Conservation (phyloP, 768 basidiomycete genomes). For the Russula emetica region DNA sequence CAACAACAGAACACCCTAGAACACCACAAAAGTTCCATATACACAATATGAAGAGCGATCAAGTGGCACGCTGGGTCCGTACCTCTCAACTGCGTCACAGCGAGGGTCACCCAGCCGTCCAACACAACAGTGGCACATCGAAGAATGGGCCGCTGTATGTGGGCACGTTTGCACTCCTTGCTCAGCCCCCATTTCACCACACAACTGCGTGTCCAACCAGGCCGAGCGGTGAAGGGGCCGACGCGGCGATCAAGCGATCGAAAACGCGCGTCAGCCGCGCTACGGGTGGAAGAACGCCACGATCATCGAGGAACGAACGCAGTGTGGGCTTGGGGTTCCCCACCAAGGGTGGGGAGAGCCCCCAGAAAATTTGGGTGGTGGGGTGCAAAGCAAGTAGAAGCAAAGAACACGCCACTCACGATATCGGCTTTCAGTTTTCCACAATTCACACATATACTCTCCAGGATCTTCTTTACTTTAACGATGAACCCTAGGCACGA, state of each 20-base stretch:
- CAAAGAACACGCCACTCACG: constrained; percentile 79
- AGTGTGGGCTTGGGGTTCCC: constrained; percentile 94
- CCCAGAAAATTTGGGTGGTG: constrained; percentile 96
- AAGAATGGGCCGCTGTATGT: constrained; percentile 33
- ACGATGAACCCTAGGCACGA: constrained; percentile 74
- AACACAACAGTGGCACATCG: constrained; percentile 41
- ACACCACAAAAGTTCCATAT: constrained; percentile 25
- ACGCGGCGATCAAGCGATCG: constrained; percentile 93
- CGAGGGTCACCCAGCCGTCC: constrained; percentile 47
- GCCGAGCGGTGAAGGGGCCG: constrained; percentile 61
- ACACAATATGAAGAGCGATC: constrained; percentile 47
- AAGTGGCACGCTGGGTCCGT: constrained; percentile 58
- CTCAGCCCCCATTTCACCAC: constrained; percentile 98
- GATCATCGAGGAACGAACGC: constrained; percentile 71
- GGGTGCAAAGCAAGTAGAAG: constrained; percentile 89
- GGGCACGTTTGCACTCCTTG: constrained; percentile 74
- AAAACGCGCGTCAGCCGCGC: constrained; percentile 79
- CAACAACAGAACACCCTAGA: constrained; percentile 30
- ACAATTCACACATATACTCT: constrained; percentile 98
- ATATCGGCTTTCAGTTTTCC: constrained; percentile 96
- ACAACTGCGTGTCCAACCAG: constrained; percentile 82
- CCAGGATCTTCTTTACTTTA: constrained; percentile 99
- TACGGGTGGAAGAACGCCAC: constrained; percentile 79
- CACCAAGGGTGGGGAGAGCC: constrained; percentile 88
- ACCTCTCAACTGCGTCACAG: constrained; percentile 69